A percentile compares a stretch with the other conserved stretches of the same genome.
Conservation (phyloP, 768 basidiomycete genomes). For the Tricholoma sp. region DNA sequence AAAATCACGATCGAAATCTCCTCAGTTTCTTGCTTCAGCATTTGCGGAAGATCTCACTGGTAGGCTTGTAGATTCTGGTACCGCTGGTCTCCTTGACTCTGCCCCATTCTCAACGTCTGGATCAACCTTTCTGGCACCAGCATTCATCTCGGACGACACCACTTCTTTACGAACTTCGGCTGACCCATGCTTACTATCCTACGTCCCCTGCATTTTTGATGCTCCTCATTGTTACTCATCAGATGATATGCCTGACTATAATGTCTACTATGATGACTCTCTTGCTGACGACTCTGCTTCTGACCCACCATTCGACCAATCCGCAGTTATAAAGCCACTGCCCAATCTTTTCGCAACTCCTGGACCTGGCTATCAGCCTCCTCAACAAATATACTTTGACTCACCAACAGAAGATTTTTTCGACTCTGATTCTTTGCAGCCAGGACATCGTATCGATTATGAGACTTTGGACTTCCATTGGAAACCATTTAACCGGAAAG, state of each 20-base stretch:
- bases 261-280: conserved; percentile 11
- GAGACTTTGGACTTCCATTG: conserved; percentile 49
- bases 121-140: background rate
- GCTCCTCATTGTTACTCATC: conserved; percentile 15
- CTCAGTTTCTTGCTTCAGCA: background rate
- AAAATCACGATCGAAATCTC: background rate
- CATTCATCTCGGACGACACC: background rate
- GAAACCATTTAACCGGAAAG: conserved; percentile 43
- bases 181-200: conserved; percentile 9
- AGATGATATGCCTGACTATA: conserved; percentile 11
- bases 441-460: conserved; percentile 32
- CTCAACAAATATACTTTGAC: conserved; percentile 42
- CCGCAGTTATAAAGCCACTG: conserved; percentile 11
- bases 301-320: conserved; percentile 11
- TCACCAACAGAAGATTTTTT: conserved; percentile 48
- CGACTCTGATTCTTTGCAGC: conserved; percentile 29
- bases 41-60: background rate
- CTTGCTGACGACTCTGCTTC: conserved; percentile 12
- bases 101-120: background rate
- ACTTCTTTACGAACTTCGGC: background rate
- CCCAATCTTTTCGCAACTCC: conserved; percentile 39
- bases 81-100: background rate
- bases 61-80: background rate
- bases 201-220: conserved; percentile 8
- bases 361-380: conserved; percentile 34